phyloP scores from a whole-genome alignment of 805 yeast species.

The Saccharomycopsis fodiens region DNA sequence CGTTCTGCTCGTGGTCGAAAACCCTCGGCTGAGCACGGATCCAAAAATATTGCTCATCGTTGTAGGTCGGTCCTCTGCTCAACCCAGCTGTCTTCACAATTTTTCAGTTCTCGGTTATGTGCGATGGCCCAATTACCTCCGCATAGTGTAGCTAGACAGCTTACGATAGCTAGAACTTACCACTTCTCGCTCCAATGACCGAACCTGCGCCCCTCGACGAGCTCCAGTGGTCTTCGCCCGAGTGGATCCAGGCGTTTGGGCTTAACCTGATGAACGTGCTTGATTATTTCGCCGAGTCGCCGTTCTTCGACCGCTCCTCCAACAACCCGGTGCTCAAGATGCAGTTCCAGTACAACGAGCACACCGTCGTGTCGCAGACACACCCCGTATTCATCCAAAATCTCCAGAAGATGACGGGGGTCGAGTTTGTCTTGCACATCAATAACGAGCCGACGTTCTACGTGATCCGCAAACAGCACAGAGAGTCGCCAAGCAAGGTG shows the following conservation, averaged over 20 bases:
- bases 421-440: slow-evolving; percentile 70
- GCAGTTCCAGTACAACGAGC: slow-evolving; percentile 82
- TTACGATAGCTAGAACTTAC: no score
- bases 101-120: background rate
- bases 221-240: slow-evolving; percentile 95
- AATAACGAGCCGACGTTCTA: slow-evolving; percentile 88
- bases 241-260: slow-evolving; percentile 89
- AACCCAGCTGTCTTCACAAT: background rate
- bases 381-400: slow-evolving; percentile 43
- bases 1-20: slow-evolving; percentile 4
- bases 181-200: no score
- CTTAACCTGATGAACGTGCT: slow-evolving; percentile 83
- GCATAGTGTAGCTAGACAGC: background rate
- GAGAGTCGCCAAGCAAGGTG: slow-evolving; percentile 41
- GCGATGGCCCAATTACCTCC: background rate
- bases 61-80: background rate
- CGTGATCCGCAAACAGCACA: slow-evolving; percentile 77
- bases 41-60: slow-evolving; percentile 2
- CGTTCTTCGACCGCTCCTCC: slow-evolving; percentile 89
- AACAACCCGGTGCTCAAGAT: slow-evolving; percentile 91
- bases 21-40: slow-evolving; percentile 3
- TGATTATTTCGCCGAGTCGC: slow-evolving; percentile 89
- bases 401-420: slow-evolving; percentile 71
- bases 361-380: slow-evolving; percentile 30
- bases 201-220: slow-evolving; percentile 55